Evolutionary conservation across 2,329 filamentous ascomycete genomes (phyloP), one percentile per base, ranked within the genome.

Genomic region (Incumbomyces lentus): DNA sequence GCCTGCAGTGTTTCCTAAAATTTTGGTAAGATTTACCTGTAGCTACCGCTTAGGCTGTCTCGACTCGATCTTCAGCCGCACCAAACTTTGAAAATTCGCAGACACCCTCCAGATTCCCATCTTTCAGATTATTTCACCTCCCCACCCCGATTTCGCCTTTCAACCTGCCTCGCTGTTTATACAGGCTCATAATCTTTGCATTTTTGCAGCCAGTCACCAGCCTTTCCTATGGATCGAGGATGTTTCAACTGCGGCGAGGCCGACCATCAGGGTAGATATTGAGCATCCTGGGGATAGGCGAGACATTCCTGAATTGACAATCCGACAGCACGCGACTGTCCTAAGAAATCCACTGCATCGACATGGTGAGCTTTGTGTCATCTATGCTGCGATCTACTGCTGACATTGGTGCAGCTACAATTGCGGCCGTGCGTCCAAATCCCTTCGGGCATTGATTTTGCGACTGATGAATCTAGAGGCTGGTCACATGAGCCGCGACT

Each of bases 401-500:
- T 47, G 39, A 54, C 37, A 47, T 46, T 29, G 49, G 42, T 53
- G 45, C 63, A 85, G 82, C 78, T 88, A 86, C 73, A 87, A 86
- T 76, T 88, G 84, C 66, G 81, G 81, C 68, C 78, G 81, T 83
- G 75, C 68, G 78, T 72, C 49, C 51, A 51, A 38, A 29, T n/a
- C 34, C 19, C 33, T 18, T 18, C 18, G 16, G 26, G 33, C 32
- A n/a, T 39, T 11, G 11, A 31, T 30, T 22, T 32, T 18, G 49
- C 44, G 49, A 16, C 49, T 40, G 18, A 38, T 39, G 19, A 19
- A 39, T 40, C 54, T 55, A 76, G 73, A 68, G 58, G 70, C 77
- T 71, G 85, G 86, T 58, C 86, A 90, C 67, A 82, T 90, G 69
- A 82, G 84, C 77, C 86, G 89, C 68, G 90, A 96, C 65, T 96